Conservation (phyloP, 495 filamentous ascomycete genomes). For the Trichoderma gamsii region DNA sequence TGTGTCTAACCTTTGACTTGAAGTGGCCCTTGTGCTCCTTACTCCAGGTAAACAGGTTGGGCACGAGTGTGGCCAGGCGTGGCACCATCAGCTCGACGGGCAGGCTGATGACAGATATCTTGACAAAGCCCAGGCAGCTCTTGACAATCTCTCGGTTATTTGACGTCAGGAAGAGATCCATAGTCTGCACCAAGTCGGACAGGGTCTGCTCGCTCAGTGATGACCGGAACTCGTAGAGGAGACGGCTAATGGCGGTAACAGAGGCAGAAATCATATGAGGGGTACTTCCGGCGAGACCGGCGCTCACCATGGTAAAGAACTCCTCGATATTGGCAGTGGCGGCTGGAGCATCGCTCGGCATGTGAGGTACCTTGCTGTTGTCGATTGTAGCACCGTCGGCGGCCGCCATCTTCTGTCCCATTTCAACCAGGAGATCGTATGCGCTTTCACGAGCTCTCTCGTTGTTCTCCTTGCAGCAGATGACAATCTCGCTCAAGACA, state of each 20-base stretch:
- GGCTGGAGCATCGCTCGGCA: constrained; percentile 71
- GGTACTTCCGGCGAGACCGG: constrained; percentile 81
- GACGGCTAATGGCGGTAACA: constrained; percentile 83
- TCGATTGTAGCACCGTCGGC: constrained; percentile 66
- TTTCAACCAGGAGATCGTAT: constrained; percentile 83
- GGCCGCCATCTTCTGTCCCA: constrained; percentile 71
- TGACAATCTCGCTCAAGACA: constrained; percentile 85
- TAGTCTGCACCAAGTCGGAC: constrained; percentile 76
- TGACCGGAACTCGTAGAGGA: constrained; percentile 82
- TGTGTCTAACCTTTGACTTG: constrained; percentile 93
- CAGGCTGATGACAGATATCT: constrained; percentile 84
- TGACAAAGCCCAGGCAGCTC: constrained; percentile 88
- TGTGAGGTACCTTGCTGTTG: constrained; percentile 77
- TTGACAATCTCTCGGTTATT: constrained; percentile 95
- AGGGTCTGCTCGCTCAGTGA: constrained; percentile 49
- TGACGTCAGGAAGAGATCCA: constrained; percentile 89
- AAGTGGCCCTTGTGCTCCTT: constrained; percentile 97
- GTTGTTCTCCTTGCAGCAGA: constrained; percentile 93
- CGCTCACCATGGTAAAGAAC: constrained; percentile 96
- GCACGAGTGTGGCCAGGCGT: constrained; percentile 65
- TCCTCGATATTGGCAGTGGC: constrained; percentile 79
- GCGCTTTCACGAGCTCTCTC: constrained; percentile 83
- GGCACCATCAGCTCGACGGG: constrained; percentile 68
- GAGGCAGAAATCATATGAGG: constrained; percentile 94
- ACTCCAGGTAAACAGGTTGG: constrained; percentile 90